Conservation (phyloP, 345 rosid species). For the Camelina laxa region DNA sequence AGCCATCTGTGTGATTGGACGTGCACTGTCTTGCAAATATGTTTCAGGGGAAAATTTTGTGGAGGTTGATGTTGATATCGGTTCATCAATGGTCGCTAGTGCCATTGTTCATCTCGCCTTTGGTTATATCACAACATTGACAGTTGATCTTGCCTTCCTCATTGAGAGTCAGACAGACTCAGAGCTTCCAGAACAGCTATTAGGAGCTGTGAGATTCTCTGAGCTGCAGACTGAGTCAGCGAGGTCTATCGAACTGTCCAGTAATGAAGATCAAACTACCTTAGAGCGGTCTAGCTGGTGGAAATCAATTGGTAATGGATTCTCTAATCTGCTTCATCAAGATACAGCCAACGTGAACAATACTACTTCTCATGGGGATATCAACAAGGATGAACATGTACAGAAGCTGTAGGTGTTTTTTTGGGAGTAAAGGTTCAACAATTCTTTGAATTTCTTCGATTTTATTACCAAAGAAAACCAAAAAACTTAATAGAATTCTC, state of each 20-base stretch:
- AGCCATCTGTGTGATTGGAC: constrained; percentile 91
- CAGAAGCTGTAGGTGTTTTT: constrained; percentile 53
- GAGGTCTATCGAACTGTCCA: constrained; percentile 43
- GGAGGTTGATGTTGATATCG: constrained; percentile 92
- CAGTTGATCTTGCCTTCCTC: constrained; percentile 91
- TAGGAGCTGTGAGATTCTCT: constrained; percentile 88
- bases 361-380: constrained; percentile 37
- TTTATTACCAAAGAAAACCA: constrained; percentile 2
- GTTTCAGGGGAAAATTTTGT: constrained; percentile 53
- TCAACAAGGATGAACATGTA: constrained; percentile 38
- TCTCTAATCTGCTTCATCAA: constrained; percentile 67
- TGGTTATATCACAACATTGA: constrained; percentile 83
- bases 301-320: constrained; percentile 84
- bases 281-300: constrained; percentile 70
- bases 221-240: constrained; percentile 77
- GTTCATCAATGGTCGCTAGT: constrained; percentile 94
- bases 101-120: constrained; percentile 93
- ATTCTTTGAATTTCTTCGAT: constrained; percentile 31
- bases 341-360: constrained; percentile 59
- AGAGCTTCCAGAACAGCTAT: constrained; percentile 87
- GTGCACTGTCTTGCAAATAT: constrained; percentile 76
- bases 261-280: constrained; percentile 41
- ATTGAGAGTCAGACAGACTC: constrained; percentile 74
- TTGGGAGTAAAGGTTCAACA: background rate
- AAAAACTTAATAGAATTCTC: background rate